These are phyloP conservation scores for Peronospora farinosa DNA, from an alignment of 352 stramenopile species.

Conservation along the genomic window DNA sequence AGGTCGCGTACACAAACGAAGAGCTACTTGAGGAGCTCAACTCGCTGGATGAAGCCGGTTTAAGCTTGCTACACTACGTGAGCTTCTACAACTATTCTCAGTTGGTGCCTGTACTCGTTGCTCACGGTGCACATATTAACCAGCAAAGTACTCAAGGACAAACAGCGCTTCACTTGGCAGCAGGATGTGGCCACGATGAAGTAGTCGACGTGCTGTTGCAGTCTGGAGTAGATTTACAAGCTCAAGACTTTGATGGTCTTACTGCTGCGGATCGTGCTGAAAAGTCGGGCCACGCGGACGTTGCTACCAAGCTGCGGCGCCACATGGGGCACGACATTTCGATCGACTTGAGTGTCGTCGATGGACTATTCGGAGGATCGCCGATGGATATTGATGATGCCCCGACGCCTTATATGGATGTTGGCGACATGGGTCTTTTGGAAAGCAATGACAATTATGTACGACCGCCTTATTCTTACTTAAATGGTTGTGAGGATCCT, in stretches of 20 bases:
- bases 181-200: conserved; percentile 61
- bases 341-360: conserved; percentile 8
- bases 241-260: conserved; percentile 65
- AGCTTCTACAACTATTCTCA: conserved; percentile 86
- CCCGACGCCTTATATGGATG: conserved; percentile 33
- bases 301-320: conserved; percentile 40
- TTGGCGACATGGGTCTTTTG: conserved; percentile 33
- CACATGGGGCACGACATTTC: conserved; percentile 30
- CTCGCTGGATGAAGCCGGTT: conserved; percentile 76
- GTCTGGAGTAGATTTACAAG: conserved; percentile 51
- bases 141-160: conserved; percentile 80
- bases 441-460: conserved; percentile 11
- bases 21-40: conserved; percentile 84
- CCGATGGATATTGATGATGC: conserved; percentile 50
- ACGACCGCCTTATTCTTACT: conserved; percentile 19
- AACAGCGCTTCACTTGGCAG: conserved; percentile 76
- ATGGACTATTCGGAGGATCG: conserved; percentile 29
- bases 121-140: conserved; percentile 79
- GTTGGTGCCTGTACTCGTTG: conserved; percentile 68
- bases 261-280: conserved; percentile 71
- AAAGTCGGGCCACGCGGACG: conserved; percentile 52
- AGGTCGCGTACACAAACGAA: conserved; percentile 67
- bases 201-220: conserved; percentile 63
- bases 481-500: conserved; percentile 31
- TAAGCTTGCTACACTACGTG: conserved; percentile 87